phyloP scores from a whole-genome alignment of 1,139 yeast species.

The Debaryomyces sp. region DNA sequence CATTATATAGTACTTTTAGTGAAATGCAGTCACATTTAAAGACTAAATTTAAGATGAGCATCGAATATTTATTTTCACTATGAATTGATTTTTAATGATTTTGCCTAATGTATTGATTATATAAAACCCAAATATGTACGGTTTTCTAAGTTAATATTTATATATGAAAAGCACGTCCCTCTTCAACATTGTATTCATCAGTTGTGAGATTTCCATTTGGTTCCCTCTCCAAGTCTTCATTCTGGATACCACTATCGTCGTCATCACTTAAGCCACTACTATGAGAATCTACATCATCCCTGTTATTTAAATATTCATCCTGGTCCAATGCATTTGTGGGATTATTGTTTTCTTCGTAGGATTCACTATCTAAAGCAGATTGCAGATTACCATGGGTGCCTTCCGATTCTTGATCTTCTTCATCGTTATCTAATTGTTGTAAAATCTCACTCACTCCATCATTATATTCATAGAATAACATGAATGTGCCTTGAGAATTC shows the following conservation, averaged over 20 bases:
- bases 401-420: slow-evolving; percentile 18
- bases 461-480: slow-evolving; percentile 79
- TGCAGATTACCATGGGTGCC: background rate
- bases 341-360: background rate
- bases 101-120: background rate
- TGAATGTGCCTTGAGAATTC: slow-evolving; percentile 83
- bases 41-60: slow-evolving; percentile 1
- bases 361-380: slow-evolving; percentile 8
- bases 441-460: slow-evolving; percentile 41
- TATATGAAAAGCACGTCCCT: slow-evolving; percentile 27
- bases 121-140: background rate
- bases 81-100: background rate
- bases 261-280: slow-evolving; percentile 17
- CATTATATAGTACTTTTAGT: slow-evolving; percentile 21
- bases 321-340: background rate
- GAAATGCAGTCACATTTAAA: background rate
- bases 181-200: slow-evolving; percentile 17
- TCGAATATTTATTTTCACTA: too few species aligned
- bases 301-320: background rate
- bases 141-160: slow-evolving; percentile 5
- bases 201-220: background rate
- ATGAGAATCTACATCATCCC: slow-evolving; percentile 16
- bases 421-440: slow-evolving; percentile 34
- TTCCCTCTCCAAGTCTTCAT: slow-evolving; percentile 8
- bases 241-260: slow-evolving; percentile 25